Base-by-base conservation (phyloP, 2,329 filamentous ascomycete genomes). In the Decorospora gaudefroyi region DNA sequence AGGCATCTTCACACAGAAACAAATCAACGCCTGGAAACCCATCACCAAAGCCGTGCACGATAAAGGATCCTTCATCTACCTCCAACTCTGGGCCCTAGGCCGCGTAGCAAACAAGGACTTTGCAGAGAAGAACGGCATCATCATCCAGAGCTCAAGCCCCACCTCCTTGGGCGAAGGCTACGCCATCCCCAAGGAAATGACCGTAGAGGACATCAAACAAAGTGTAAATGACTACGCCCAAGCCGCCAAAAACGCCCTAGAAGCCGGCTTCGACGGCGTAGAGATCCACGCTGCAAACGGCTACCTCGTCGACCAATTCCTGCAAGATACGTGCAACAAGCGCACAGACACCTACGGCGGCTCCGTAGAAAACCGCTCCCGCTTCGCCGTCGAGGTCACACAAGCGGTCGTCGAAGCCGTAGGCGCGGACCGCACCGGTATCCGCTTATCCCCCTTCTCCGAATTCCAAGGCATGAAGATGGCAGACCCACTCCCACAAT, bases 281-380 rank as follows among this genome's bases (percentile, higher is more conserved):
- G 85, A 77, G 48, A 67, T 77, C 9, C 74, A 76, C 50, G 74
- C 65, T 22, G 83, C 83, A 1, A 84, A 87, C 55, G 84, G 85
- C 4, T 89, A 88, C 61, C 74, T 90, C 1, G 65, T 87, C 16
- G 78, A 79, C 42, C 78, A 86, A 53, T 90, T 90, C 65, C 71
- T 85, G 9, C 84, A 82, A 51, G 77, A 80, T 47, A 74, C 67
- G 4, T 70, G 72, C 55, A 85, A 85, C 67, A 72, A 73, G 34
- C 74, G 82, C 1, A 79, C 69, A 2, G 77, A 80, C 47, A 9
- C 56, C 34, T 37, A 78, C 69, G 70, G 77, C 68, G 77, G 77
- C 6, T 74, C 69, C 29, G 60, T 78, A 9, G 75, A 77, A 71
- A 78, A 80, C 59, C 71, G 82, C 48, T 60, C 75, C 37, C 65